Percentiles rank a stretch among this genome's conserved stretches.
phyloP scores from a whole-genome alignment of 2,329 filamentous ascomycete species.

The Monosporascus sp. region DNA sequence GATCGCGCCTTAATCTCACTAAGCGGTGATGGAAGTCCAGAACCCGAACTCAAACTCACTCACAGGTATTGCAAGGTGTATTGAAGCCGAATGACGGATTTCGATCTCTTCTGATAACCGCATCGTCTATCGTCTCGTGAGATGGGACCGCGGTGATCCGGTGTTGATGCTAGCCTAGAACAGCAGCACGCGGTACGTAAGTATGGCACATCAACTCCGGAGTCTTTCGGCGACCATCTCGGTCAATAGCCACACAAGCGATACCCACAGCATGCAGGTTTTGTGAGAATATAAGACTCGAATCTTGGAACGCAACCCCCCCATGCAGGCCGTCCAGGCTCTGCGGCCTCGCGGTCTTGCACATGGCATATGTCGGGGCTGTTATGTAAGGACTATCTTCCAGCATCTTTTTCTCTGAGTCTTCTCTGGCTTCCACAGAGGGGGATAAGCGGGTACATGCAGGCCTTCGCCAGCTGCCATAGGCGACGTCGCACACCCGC shows the following conservation, averaged over 20 bases:
- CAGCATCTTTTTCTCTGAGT: conserved; percentile 5
- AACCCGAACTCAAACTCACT: background rate
- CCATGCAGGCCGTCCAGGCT: conserved; percentile 7
- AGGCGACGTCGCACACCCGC: conserved; percentile 13
- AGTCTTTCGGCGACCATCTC: conserved; percentile 16
- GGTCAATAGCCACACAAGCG: conserved; percentile 14
- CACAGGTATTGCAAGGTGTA: background rate
- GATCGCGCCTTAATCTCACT: background rate
- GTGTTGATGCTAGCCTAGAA: background rate
- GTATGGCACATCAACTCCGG: background rate
- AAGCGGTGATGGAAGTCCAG: background rate
- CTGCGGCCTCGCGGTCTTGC: conserved; percentile 13
- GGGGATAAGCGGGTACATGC: conserved; percentile 16
- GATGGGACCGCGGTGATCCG: background rate
- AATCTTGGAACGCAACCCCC: conserved; percentile 14
- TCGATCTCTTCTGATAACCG: background rate
- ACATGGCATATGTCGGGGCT: conserved; percentile 17
- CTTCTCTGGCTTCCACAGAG: conserved; percentile 10
- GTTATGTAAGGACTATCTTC: conserved; percentile 8
- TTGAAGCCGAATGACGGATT: background rate
- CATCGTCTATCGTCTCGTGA: background rate
- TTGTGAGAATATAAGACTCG: conserved; percentile 13
- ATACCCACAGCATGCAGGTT: conserved; percentile 14
- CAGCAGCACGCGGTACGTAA: background rate
- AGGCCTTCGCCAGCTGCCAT: conserved; percentile 16